Evolutionary conservation across 306 rosid species (phyloP).

Genomic region (Herpetospermum pedunculosum): DNA sequence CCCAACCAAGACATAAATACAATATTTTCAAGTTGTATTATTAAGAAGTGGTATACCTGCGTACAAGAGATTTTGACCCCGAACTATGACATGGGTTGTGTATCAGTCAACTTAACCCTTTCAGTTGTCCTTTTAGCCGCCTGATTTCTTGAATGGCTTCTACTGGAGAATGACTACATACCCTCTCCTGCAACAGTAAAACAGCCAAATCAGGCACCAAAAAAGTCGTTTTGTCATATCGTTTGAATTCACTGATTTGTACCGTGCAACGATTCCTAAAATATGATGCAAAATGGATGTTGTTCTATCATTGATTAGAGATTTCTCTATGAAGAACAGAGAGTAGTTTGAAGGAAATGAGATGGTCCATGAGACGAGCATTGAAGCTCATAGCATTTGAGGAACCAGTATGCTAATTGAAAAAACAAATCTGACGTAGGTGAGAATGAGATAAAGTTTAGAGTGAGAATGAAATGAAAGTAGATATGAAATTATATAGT

Average conservation of each 20-base stretch:
- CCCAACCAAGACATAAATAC: not conserved
- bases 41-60: not conserved
- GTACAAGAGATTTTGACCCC: not conserved
- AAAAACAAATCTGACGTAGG: no score
- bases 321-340: not conserved
- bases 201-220: not conserved
- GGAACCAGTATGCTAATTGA: not conserved
- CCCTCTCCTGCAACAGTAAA: conserved; percentile 33
- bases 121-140: conserved; percentile 63
- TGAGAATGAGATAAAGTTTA: no score
- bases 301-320: not conserved
- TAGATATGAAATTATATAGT: no score
- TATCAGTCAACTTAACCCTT: conserved; percentile 29
- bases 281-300: not conserved
- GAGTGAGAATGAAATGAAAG: no score
- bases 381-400: not conserved
- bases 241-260: not conserved
- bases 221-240: not conserved
- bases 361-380: not conserved
- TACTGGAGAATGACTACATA: conserved; percentile 45
- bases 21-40: not conserved
- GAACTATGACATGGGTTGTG: not conserved
- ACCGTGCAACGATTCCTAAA: not conserved
- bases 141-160: conserved; percentile 55
- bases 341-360: no score